phyloP scores from a whole-genome alignment of 2,329 filamentous ascomycete genomes.

The Aureobasidium sp. region DNA sequence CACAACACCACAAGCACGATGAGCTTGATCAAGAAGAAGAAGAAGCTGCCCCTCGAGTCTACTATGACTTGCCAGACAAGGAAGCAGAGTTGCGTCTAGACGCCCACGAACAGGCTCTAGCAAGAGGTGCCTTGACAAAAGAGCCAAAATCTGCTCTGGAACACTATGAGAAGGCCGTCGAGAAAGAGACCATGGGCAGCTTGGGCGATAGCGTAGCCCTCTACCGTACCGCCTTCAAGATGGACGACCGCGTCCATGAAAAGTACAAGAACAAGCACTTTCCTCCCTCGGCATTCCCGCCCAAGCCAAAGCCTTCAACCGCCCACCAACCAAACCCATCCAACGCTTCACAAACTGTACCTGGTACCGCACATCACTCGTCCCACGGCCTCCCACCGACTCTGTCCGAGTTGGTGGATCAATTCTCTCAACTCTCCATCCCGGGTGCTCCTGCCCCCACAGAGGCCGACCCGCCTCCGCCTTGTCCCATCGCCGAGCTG shows the following conservation, averaged over 20 bases:
- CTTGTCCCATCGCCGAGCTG: slow-evolving; percentile 70
- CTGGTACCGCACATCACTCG: slow-evolving; percentile 51
- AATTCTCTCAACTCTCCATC: slow-evolving; percentile 67
- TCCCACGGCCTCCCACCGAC: slow-evolving; percentile 48
- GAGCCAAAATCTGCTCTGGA: slow-evolving; percentile 75
- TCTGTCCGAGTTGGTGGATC: slow-evolving; percentile 61
- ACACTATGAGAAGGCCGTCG: slow-evolving; percentile 85
- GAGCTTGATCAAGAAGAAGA: slow-evolving; percentile 25
- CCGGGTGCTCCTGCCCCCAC: slow-evolving; percentile 59
- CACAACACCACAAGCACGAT: slow-evolving; percentile 4
- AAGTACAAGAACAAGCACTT: slow-evolving; percentile 90
- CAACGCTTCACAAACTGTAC: slow-evolving; percentile 46
- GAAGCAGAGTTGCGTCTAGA: slow-evolving; percentile 38
- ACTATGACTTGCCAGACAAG: slow-evolving; percentile 42
- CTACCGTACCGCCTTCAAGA: slow-evolving; percentile 85
- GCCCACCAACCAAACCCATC: slow-evolving; percentile 37
- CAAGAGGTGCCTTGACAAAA: slow-evolving; percentile 25
- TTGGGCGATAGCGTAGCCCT: slow-evolving; percentile 81
- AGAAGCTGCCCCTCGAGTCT: slow-evolving; percentile 35
- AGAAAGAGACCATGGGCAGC: slow-evolving; percentile 77
- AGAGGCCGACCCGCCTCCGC: slow-evolving; percentile 63
- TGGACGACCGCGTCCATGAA: slow-evolving; percentile 77
- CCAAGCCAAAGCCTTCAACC: slow-evolving; percentile 39
- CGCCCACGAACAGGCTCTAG: slow-evolving; percentile 33
- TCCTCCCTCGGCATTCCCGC: slow-evolving; percentile 51